Conservation (phyloP, 1,139 yeast species). For the Groenewaldozyma sp. region DNA sequence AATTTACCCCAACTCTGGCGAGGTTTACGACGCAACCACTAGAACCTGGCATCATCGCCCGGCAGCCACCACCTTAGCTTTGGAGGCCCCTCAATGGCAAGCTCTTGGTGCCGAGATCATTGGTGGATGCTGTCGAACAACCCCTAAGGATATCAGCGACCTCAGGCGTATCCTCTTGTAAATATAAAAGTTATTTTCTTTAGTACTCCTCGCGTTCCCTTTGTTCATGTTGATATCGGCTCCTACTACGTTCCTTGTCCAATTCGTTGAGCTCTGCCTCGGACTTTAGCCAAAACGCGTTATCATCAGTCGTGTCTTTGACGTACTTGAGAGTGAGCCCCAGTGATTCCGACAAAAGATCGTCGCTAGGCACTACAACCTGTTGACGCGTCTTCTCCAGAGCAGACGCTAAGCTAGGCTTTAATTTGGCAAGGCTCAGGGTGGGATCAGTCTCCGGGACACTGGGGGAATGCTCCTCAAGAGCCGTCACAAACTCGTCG, state of each 20-base stretch:
- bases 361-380: conserved; percentile 1
- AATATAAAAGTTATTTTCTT: not conserved
- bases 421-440: not conserved
- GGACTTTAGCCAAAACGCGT: not conserved
- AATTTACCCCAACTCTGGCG: conserved; percentile 53
- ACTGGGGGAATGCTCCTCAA: not conserved
- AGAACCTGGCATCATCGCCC: conserved; percentile 26
- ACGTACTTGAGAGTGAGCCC: not conserved
- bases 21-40: conserved; percentile 34
- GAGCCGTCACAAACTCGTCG: not conserved
- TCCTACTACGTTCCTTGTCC: not conserved
- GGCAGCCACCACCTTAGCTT: conserved; percentile 4
- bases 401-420: not conserved
- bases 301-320: not conserved
- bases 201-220: not conserved
- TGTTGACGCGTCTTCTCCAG: not conserved
- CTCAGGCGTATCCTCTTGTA: not conserved
- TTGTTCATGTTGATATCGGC: not conserved
- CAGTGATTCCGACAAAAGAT: not conserved
- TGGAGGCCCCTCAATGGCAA: conserved; percentile 11
- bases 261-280: not conserved
- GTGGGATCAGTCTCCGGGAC: not conserved
- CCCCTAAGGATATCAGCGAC: conserved; percentile 15
- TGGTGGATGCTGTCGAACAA: conserved; percentile 21
- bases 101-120: conserved; percentile 15